Conservation (phyloP, 768 basidiomycete species). For the Zangia roseola region DNA sequence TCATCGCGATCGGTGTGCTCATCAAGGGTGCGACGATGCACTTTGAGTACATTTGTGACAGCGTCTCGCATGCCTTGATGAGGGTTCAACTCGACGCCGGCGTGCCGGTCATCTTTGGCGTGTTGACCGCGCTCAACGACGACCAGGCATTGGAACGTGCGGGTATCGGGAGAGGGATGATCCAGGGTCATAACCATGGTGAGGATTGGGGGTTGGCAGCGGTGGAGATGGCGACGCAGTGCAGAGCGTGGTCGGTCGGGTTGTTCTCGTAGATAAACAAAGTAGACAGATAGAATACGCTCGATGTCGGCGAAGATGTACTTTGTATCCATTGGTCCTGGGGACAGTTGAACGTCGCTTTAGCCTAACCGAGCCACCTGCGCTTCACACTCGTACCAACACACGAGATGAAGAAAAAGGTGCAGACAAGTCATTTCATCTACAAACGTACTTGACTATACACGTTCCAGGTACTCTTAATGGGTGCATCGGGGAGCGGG, state of each 20-base stretch:
- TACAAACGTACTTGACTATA: neutral
- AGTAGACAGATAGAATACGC: conserved; percentile 1
- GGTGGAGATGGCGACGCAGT: conserved; percentile 83
- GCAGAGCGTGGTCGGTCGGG: conserved; percentile 67
- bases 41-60: conserved; percentile 98
- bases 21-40: conserved; percentile 99
- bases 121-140: conserved; percentile 88
- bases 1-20: conserved; percentile 96
- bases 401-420: conserved; percentile 33
- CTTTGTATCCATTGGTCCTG: neutral
- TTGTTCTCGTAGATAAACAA: conserved; percentile 41
- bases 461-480: conserved; percentile 76
- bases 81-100: conserved; percentile 90
- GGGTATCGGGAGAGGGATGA: conserved; percentile 70
- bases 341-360: neutral
- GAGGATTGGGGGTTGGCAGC: conserved; percentile 98
- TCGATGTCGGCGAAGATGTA: neutral
- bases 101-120: conserved; percentile 94
- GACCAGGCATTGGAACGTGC: conserved; percentile 94
- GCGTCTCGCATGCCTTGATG: conserved; percentile 93
- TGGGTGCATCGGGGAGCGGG: conserved; percentile 95
- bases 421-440: conserved; percentile 1
- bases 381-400: neutral
- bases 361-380: no score
- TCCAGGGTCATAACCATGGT: conserved; percentile 93